Percentiles rank a stretch among this genome's conserved stretches.
Conservation (phyloP, 1,139 yeast genomes). For the Tardiomyces depauwii region DNA sequence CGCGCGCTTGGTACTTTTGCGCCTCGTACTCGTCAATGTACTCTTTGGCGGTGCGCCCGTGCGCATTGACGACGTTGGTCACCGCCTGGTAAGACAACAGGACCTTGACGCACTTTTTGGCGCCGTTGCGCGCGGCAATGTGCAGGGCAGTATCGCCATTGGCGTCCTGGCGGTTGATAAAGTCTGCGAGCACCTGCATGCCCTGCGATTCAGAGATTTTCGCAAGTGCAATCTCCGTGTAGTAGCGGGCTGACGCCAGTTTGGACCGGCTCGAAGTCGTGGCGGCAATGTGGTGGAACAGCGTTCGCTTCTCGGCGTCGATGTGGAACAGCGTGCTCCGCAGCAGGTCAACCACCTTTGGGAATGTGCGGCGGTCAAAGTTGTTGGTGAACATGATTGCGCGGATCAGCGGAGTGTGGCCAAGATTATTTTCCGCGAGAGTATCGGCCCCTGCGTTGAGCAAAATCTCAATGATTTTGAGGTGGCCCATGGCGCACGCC, state of each 20-base stretch:
- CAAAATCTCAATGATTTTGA: slow-evolving; percentile 57
- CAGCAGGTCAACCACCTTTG: slow-evolving; percentile 55
- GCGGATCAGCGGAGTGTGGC: slow-evolving; percentile 79
- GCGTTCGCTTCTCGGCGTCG: slow-evolving; percentile 57
- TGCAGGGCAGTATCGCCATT: slow-evolving; percentile 81
- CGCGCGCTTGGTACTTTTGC: slow-evolving; percentile 3
- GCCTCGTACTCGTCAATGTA: slow-evolving; percentile 40
- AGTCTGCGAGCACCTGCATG: slow-evolving; percentile 36
- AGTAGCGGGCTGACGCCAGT: slow-evolving; percentile 68
- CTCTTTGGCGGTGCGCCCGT: slow-evolving; percentile 67
- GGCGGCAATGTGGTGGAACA: slow-evolving; percentile 72
- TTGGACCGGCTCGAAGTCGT: slow-evolving; percentile 48
- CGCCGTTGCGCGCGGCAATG: slow-evolving; percentile 64
- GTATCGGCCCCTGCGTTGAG: slow-evolving; percentile 69
- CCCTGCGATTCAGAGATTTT: slow-evolving; percentile 55
- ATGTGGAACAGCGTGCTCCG: slow-evolving; percentile 53
- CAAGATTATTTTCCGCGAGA: slow-evolving; percentile 57
- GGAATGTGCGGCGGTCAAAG: slow-evolving; percentile 66
- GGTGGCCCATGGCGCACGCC: slow-evolving; percentile 90
- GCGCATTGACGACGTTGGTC: slow-evolving; percentile 58
- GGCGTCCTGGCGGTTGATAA: slow-evolving; percentile 66
- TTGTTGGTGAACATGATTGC: slow-evolving; percentile 81
- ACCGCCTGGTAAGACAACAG: slow-evolving; percentile 64
- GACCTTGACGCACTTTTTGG: slow-evolving; percentile 63
- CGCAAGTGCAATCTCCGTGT: slow-evolving; percentile 65